These are phyloP conservation scores for Naganishia liquefaciens DNA, from an alignment of 1,284 basidiomycete genomes.

Conservation along the genomic window DNA sequence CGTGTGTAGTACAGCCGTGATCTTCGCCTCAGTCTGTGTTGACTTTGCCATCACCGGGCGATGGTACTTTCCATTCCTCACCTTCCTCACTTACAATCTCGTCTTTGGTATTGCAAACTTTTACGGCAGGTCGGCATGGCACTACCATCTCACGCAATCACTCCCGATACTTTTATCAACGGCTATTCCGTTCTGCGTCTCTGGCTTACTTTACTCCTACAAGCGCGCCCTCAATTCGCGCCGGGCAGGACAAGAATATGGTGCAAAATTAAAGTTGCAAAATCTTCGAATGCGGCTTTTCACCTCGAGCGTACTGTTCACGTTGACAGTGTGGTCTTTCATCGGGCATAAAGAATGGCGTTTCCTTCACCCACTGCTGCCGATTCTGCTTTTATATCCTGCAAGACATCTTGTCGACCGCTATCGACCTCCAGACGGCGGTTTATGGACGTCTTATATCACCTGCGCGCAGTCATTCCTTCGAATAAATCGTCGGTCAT, in stretches of 20 bases:
- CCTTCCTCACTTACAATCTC: slow-evolving; percentile 80
- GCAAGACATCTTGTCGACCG: slow-evolving; percentile 67
- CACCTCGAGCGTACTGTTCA: slow-evolving; percentile 64
- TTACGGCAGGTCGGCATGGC: slow-evolving; percentile 83
- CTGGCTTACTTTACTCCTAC: slow-evolving; percentile 55
- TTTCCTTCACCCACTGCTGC: slow-evolving; percentile 89
- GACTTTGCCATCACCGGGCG: slow-evolving; percentile 49
- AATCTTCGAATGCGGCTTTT: slow-evolving; percentile 53
- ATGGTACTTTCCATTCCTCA: slow-evolving; percentile 54
- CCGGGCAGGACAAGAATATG: background rate
- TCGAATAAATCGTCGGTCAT: slow-evolving; percentile 34
- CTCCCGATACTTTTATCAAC: slow-evolving; percentile 78
- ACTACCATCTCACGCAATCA: slow-evolving; percentile 86
- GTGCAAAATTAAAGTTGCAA: slow-evolving; percentile 38
- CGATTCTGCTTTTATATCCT: slow-evolving; percentile 78
- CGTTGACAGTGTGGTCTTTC: slow-evolving; percentile 71
- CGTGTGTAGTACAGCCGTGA: slow-evolving; percentile 37
- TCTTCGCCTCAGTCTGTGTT: slow-evolving; percentile 42
- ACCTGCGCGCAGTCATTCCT: slow-evolving; percentile 24
- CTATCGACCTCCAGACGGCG: slow-evolving; percentile 41
- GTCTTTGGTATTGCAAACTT: slow-evolving; percentile 84
- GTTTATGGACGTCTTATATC: slow-evolving; percentile 35
- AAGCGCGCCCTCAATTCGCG: background rate
- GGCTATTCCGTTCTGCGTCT: slow-evolving; percentile 68
- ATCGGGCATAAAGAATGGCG: slow-evolving; percentile 94